These are phyloP conservation scores for Salinomyces thailandicus DNA, from an alignment of 2,329 filamentous ascomycete species.

Conservation along the genomic window DNA sequence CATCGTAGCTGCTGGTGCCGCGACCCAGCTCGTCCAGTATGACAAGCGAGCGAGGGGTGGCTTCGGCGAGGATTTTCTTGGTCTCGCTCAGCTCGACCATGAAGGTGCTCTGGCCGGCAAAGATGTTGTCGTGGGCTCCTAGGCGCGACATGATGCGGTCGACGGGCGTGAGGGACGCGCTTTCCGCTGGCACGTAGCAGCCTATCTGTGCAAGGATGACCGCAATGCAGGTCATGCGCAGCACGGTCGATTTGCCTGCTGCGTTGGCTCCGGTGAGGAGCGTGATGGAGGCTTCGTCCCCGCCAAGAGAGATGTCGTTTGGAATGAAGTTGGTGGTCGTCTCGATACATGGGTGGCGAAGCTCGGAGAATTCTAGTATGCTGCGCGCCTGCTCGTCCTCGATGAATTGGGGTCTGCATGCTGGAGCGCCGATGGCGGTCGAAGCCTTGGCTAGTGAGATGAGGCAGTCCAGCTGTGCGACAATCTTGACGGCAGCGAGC, in stretches of 20 bases:
- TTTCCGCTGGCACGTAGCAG: conserved; percentile 76
- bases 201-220: conserved; percentile 97
- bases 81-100: conserved; percentile 96
- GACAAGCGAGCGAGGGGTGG: conserved; percentile 84
- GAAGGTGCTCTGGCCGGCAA: conserved; percentile 94
- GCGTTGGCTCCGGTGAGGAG: conserved; percentile 93
- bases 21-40: conserved; percentile 94
- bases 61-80: conserved; percentile 93
- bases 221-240: conserved; percentile 93
- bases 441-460: conserved; percentile 89
- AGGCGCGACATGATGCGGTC: conserved; percentile 98
- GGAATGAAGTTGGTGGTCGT: conserved; percentile 90
- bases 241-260: conserved; percentile 89
- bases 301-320: conserved; percentile 83
- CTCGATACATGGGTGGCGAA: conserved; percentile 91
- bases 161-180: conserved; percentile 74
- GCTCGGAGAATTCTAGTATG: conserved; percentile 80
- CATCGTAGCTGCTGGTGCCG: conserved; percentile 90
- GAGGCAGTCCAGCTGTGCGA: conserved; percentile 87
- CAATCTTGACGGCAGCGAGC: conserved; percentile 80
- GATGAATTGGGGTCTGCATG: conserved; percentile 80
- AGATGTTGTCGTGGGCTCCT: conserved; percentile 97
- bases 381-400: conserved; percentile 62
- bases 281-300: conserved; percentile 70
- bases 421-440: conserved; percentile 68